phyloP scores from a whole-genome alignment of 164 flowering plant species.

The Aristolochia contorta region DNA sequence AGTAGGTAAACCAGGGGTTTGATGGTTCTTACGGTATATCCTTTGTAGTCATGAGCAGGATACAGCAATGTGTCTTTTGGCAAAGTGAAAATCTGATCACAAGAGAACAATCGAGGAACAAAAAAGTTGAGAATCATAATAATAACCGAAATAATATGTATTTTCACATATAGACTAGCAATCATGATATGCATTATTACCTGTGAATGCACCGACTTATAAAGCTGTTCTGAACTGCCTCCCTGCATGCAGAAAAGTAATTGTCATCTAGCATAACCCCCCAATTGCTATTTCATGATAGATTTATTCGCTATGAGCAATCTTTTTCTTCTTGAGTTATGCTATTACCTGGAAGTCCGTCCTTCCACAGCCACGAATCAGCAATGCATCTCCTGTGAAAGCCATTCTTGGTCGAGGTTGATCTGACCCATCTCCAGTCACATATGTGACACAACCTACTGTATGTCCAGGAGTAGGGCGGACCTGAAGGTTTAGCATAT shows the following conservation, averaged over 20 bases:
- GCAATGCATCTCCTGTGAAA: slow-evolving; percentile 86
- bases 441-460: slow-evolving; percentile 87
- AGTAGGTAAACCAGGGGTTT: too few relatives aligned
- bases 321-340: background rate
- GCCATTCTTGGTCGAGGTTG: slow-evolving; percentile 94
- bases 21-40: slow-evolving; percentile 55
- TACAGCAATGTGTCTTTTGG: slow-evolving; percentile 77
- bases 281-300: background rate
- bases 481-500: slow-evolving; percentile 37
- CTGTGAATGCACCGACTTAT: slow-evolving; percentile 91
- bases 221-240: slow-evolving; percentile 76
- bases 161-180: background rate
- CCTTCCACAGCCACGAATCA: slow-evolving; percentile 96
- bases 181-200: slow-evolving; percentile 24
- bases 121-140: background rate
- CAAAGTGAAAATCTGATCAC: slow-evolving; percentile 73
- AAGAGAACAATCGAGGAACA: background rate
- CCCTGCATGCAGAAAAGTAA: slow-evolving; percentile 41
- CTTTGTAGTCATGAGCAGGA: slow-evolving; percentile 96
- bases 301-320: background rate
- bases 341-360: slow-evolving; percentile 78
- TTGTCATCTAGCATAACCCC: background rate
- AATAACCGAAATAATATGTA: background rate
- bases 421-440: slow-evolving; percentile 78
- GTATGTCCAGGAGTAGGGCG: slow-evolving; percentile 98